Percentiles rank a stretch among this genome's conserved stretches.
These are phyloP conservation scores for Saussurea involucrata DNA, from an alignment of 129 eudicot genomes.

Conservation along the genomic window DNA sequence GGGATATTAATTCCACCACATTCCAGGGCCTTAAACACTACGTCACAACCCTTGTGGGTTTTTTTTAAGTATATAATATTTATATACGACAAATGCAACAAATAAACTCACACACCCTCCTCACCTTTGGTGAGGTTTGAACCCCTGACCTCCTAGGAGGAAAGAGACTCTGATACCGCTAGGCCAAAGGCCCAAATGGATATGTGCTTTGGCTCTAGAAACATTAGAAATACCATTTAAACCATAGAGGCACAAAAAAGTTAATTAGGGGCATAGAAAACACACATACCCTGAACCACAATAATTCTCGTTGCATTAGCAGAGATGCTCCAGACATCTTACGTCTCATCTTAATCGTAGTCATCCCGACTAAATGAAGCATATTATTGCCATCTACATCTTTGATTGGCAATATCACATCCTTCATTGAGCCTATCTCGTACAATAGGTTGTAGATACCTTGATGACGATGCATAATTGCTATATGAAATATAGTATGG, in stretches of 20 bases:
- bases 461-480: constrained; percentile 17
- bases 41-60: too few relatives aligned
- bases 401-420: neutral
- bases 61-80: too few relatives aligned
- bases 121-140: too few relatives aligned
- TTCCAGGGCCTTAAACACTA: too few relatives aligned
- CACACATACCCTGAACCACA: neutral
- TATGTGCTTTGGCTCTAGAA: neutral
- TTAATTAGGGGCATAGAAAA: neutral
- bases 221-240: neutral
- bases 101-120: too few relatives aligned
- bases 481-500: neutral
- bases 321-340: constrained; percentile 7
- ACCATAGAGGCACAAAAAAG: too few relatives aligned
- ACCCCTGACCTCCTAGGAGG: too few relatives aligned
- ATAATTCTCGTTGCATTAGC: neutral
- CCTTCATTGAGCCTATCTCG: constrained; percentile 14
- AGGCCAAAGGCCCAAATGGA: too few relatives aligned
- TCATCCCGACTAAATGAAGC: constrained; percentile 25
- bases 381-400: constrained; percentile 14
- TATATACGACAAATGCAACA: too few relatives aligned
- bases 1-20: too few relatives aligned
- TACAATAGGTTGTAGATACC: neutral
- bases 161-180: too few relatives aligned
- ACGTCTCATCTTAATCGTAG: neutral